Evolutionary conservation across 306 rosid species (phyloP).

Genomic region (Gastrolobium bilobum): DNA sequence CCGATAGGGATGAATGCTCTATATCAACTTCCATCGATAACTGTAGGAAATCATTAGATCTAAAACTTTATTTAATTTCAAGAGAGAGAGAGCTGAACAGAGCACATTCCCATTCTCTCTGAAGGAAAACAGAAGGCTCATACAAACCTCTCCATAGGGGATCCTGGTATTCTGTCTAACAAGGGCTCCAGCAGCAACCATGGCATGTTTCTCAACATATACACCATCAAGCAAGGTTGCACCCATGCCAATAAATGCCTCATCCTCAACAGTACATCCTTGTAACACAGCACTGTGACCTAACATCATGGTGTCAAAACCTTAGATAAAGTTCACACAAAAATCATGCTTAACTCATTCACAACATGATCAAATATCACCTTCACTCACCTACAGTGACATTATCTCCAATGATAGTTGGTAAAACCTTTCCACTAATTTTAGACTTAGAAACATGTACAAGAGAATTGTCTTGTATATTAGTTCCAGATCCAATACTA

Average conservation of each 20-base stretch:
- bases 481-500: slow-evolving; percentile 82
- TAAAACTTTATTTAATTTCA: slow-evolving; percentile 20
- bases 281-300: slow-evolving; percentile 94
- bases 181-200: slow-evolving; percentile 99
- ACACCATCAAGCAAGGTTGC: slow-evolving; percentile 96
- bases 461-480: slow-evolving; percentile 96
- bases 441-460: slow-evolving; percentile 93
- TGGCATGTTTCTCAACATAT: slow-evolving; percentile 86
- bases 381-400: slow-evolving; percentile 89
- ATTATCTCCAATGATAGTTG: slow-evolving; percentile 88
- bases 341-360: slow-evolving; percentile 28
- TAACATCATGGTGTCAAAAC: slow-evolving; percentile 47
- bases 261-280: slow-evolving; percentile 95
- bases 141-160: slow-evolving; percentile 93
- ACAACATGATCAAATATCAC: slow-evolving; percentile 42
- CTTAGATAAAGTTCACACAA: slow-evolving; percentile 40
- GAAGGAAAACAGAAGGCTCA: slow-evolving; percentile 33
- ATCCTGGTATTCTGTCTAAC: slow-evolving; percentile 92
- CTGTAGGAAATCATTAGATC: slow-evolving; percentile 25
- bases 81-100: slow-evolving; percentile 1
- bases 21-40: slow-evolving; percentile 21
- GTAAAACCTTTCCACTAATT: slow-evolving; percentile 90
- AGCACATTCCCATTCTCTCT: slow-evolving; percentile 14
- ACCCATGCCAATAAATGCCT: slow-evolving; percentile 97
- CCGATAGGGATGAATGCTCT: slow-evolving; percentile 20